Evolutionary conservation across 2,329 filamentous ascomycete species (phyloP).

Genomic region (Mariannaea sp.): DNA sequence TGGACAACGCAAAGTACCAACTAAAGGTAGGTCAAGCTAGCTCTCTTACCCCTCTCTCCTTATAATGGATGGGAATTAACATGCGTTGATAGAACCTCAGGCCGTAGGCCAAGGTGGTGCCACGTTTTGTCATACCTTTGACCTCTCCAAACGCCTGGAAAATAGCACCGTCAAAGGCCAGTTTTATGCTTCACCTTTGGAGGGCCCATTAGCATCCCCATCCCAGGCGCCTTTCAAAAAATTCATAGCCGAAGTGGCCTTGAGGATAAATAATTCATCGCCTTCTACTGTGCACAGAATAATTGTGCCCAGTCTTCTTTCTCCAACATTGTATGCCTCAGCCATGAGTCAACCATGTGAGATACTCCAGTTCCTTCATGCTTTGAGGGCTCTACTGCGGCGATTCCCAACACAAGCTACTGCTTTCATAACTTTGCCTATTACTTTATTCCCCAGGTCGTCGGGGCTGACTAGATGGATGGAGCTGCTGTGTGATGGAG

Average conservation of each 20-base stretch:
- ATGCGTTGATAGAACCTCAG: constrained; percentile 25
- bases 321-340: constrained; percentile 80
- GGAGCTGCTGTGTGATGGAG: constrained; percentile 82
- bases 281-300: constrained; percentile 74
- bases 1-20: constrained; percentile 66
- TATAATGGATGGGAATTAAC: not conserved
- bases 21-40: constrained; percentile 61
- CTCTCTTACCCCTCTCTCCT: too few species aligned
- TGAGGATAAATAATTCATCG: constrained; percentile 60
- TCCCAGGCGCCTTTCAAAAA: constrained; percentile 54
- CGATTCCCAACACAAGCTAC: constrained; percentile 68
- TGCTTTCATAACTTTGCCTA: constrained; percentile 75
- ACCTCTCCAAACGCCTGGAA: constrained; percentile 69
- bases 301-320: constrained; percentile 82
- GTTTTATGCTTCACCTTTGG: constrained; percentile 56
- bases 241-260: constrained; percentile 64
- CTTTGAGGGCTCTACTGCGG: constrained; percentile 74
- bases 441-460: constrained; percentile 77
- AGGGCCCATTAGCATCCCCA: constrained; percentile 27
- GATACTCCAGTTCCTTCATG: constrained; percentile 81
- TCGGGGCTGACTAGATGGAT: constrained; percentile 83
- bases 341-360: constrained; percentile 70
- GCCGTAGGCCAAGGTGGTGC: constrained; percentile 29
- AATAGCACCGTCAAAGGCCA: constrained; percentile 54
- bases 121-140: constrained; percentile 73